These are phyloP conservation scores for Daldinia decipiens DNA, from an alignment of 495 filamentous ascomycete genomes.

Conservation along the genomic window DNA sequence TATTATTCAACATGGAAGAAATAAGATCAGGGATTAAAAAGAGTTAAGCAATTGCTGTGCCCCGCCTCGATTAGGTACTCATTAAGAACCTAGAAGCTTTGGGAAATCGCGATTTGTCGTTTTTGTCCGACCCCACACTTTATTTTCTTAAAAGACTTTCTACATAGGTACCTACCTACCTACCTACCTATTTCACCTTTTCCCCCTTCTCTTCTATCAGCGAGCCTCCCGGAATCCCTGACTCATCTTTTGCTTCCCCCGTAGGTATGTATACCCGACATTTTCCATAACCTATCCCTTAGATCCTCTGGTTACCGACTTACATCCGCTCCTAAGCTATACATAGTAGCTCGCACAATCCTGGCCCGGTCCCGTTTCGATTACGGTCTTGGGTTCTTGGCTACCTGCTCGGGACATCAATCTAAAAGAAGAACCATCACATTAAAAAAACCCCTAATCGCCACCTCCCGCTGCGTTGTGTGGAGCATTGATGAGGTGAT, in stretches of 20 bases:
- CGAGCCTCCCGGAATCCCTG: slow-evolving; percentile 5
- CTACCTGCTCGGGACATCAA: slow-evolving; percentile 18
- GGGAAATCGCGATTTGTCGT: slow-evolving; percentile 38
- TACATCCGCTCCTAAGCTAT: slow-evolving; percentile 7
- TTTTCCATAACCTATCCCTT: slow-evolving; percentile 13
- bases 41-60: slow-evolving; percentile 27
- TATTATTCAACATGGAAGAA: slow-evolving; percentile 9
- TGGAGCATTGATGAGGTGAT: slow-evolving; percentile 43
- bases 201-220: not conserved
- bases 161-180: not conserved
- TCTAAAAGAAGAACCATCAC: slow-evolving; percentile 1
- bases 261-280: slow-evolving; percentile 24
- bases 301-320: not conserved
- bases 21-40: slow-evolving; percentile 29
- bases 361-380: slow-evolving; percentile 23
- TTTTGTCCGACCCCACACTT: slow-evolving; percentile 35
- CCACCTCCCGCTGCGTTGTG: slow-evolving; percentile 28
- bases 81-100: not conserved
- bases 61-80: not conserved
- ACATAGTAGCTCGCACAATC: slow-evolving; percentile 25
- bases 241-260: slow-evolving; percentile 33
- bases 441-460: slow-evolving; percentile 34
- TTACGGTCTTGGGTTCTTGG: slow-evolving; percentile 36
- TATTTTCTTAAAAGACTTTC: slow-evolving; percentile 22
- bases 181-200: slow-evolving; percentile 4